Percentiles rank a stretch among this genome's conserved stretches.
These are phyloP conservation scores for Termitomyces sp. DNA, from an alignment of 768 basidiomycete genomes.

Conservation along the genomic window DNA sequence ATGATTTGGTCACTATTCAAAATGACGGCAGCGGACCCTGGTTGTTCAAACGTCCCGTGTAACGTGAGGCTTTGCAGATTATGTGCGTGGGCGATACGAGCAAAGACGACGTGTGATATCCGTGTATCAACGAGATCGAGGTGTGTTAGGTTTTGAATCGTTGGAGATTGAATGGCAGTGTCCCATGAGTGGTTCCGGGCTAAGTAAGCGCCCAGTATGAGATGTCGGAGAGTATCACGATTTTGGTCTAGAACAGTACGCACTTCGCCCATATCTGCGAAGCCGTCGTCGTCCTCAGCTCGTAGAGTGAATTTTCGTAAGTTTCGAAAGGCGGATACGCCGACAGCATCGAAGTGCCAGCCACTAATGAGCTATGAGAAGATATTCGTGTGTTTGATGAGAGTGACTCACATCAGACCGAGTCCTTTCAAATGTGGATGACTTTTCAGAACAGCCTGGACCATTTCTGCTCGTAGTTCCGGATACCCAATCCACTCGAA, in stretches of 20 bases:
- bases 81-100: conserved; percentile 57
- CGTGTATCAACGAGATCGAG: conserved; percentile 66
- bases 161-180: conserved; percentile 52
- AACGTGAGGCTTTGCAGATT: conserved; percentile 57
- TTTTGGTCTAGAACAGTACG: conserved; percentile 59
- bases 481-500: conserved; percentile 80
- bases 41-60: conserved; percentile 61
- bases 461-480: conserved; percentile 62
- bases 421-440: conserved; percentile 50
- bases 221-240: conserved; percentile 47
- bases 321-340: conserved; percentile 55
- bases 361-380: conserved; percentile 30
- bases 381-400: not conserved
- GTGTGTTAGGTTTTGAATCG: conserved; percentile 62
- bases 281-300: conserved; percentile 67
- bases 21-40: conserved; percentile 48
- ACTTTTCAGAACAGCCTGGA: conserved; percentile 46
- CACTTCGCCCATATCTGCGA: conserved; percentile 65
- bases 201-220: conserved; percentile 67
- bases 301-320: conserved; percentile 62
- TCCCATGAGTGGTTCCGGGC: conserved; percentile 63
- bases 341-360: conserved; percentile 71
- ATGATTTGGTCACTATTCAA: conserved; percentile 59
- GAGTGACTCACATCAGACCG: conserved; percentile 45
- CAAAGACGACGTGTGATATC: conserved; percentile 58